Conservation (phyloP, 176 grass and related monocot genomes). For the Elaeis guineensis region DNA sequence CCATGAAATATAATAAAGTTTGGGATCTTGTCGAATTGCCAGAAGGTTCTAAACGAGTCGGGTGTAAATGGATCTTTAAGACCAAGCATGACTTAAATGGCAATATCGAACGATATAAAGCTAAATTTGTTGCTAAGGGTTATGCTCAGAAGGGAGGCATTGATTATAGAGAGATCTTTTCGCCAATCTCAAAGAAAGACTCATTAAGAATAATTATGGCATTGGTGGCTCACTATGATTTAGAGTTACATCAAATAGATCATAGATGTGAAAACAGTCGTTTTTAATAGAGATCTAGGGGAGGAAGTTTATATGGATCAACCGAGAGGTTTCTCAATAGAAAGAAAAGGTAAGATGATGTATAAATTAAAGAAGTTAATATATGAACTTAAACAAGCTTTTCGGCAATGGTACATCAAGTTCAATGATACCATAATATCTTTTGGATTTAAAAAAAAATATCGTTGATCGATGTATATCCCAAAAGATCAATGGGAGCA, state of each 20-base stretch:
- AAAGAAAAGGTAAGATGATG: constrained; percentile 10
- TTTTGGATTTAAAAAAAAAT: constrained; percentile 10
- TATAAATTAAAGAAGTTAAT: constrained; percentile 24
- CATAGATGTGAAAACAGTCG: constrained; percentile 29
- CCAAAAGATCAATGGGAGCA: constrained; percentile 12
- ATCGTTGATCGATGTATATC: constrained; percentile 12
- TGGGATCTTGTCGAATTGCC: too few relatives aligned
- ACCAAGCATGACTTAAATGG: too few relatives aligned
- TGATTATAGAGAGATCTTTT: too few relatives aligned
- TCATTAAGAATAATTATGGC: too few relatives aligned
- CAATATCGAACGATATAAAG: too few relatives aligned
- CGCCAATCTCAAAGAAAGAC: too few relatives aligned
- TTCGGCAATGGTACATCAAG: constrained; percentile 14
- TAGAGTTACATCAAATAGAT: constrained; percentile 17
- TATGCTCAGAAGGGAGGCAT: too few relatives aligned
- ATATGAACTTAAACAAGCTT: constrained; percentile 26
- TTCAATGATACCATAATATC: constrained; percentile 2
- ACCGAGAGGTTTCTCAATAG: neutral
- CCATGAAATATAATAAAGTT: too few relatives aligned
- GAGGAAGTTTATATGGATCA: constrained; percentile 22
- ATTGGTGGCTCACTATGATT: too few relatives aligned
- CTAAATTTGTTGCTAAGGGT: too few relatives aligned
- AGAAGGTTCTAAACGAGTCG: too few relatives aligned
- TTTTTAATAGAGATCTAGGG: neutral
- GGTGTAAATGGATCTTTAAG: too few relatives aligned